phyloP scores from a whole-genome alignment of 306 rosid genomes.

The Quercus cerris region DNA sequence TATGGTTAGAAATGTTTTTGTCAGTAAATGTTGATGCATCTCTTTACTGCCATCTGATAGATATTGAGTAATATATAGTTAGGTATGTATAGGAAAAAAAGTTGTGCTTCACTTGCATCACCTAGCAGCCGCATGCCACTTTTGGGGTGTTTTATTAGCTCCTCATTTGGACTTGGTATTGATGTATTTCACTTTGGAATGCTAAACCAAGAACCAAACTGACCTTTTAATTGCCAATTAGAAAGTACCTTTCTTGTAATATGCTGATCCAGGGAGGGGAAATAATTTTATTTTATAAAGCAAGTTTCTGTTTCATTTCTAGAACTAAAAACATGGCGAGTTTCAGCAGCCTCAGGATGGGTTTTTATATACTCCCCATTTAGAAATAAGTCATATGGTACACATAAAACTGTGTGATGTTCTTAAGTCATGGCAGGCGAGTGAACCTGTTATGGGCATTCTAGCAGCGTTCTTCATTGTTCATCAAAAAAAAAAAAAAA shows the following conservation, averaged over 20 bases:
- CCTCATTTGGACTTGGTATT: not conserved
- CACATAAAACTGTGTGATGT: too few species aligned
- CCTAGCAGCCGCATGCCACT: not conserved
- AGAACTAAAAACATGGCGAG: not conserved
- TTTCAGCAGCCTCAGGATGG: not conserved
- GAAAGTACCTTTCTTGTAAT: not conserved
- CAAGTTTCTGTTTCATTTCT: not conserved
- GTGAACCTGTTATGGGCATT: too few species aligned
- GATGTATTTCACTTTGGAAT: not conserved
- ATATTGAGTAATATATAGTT: not conserved
- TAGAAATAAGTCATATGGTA: not conserved
- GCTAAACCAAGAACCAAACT: not conserved
- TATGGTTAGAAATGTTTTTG: not conserved
- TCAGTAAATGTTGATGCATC: not conserved
- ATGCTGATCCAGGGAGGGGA: not conserved
- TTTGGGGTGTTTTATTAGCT: not conserved
- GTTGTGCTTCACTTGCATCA: conserved; percentile 6
- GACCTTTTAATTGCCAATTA: not conserved
- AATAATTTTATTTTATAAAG: not conserved
- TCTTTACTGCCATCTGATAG: not conserved
- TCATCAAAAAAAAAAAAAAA: too few species aligned
- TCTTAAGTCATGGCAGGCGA: too few species aligned
- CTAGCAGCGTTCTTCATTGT: not conserved
- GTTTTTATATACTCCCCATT: not conserved
- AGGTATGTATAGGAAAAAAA: not conserved